Percentiles rank a stretch among this genome's conserved stretches.
phyloP scores from a whole-genome alignment of 2,329 filamentous ascomycete genomes.

The Scedosporium apiospermum region DNA sequence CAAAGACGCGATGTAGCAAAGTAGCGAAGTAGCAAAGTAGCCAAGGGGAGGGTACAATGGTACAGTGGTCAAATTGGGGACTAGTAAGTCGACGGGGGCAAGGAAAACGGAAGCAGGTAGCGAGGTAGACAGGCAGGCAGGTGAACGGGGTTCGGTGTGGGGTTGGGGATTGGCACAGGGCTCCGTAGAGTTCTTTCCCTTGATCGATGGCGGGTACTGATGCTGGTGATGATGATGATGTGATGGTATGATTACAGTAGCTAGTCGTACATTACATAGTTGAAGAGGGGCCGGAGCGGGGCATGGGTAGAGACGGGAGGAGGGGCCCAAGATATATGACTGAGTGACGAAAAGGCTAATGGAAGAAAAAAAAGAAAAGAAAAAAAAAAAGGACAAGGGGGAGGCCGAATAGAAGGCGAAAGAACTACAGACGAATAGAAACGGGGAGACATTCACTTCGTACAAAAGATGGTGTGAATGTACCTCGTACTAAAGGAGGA shows the following conservation, averaged over 20 bases:
- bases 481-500: background rate
- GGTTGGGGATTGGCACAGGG: background rate
- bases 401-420: background rate
- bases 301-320: background rate
- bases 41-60: too few relatives aligned
- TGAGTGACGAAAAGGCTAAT: background rate
- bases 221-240: background rate
- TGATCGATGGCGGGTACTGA: background rate
- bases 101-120: background rate
- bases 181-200: background rate
- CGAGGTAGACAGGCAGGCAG: background rate
- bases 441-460: background rate
- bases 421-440: background rate
- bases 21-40: too few relatives aligned
- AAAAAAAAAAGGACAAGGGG: background rate
- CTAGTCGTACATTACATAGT: background rate
- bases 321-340: background rate
- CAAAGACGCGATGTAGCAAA: too few relatives aligned
- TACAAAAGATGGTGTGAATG: background rate
- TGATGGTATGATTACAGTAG: slow-evolving; percentile 1
- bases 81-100: too few relatives aligned
- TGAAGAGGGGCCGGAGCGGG: background rate
- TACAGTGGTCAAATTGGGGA: too few relatives aligned
- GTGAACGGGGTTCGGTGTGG: background rate
- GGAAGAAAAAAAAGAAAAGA: background rate